A percentile compares a stretch with the other conserved stretches of the same genome.
These are phyloP conservation scores for Lichtheimia ornata DNA, from an alignment of 371 early-diverging fungal genomes.

Conservation along the genomic window DNA sequence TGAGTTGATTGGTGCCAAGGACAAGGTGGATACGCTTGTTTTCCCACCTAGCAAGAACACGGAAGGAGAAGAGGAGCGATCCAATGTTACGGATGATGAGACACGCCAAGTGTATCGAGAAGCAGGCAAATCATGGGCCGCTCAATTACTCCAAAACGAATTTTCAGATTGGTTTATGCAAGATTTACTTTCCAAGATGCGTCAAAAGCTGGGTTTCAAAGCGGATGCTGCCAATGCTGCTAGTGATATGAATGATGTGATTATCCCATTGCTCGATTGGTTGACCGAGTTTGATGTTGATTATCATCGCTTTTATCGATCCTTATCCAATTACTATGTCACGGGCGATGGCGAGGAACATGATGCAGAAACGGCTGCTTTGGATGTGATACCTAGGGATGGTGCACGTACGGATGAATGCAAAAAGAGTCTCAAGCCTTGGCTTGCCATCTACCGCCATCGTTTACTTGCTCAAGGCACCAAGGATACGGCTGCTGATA, in stretches of 20 bases:
- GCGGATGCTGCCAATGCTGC: slow-evolving; percentile 7
- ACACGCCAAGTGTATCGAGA: slow-evolving; percentile 26
- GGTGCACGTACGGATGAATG: slow-evolving; percentile 10
- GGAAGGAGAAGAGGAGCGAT: slow-evolving; percentile 9
- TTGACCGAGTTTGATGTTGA: slow-evolving; percentile 62
- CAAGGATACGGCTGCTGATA: slow-evolving; percentile 18
- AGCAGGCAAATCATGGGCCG: slow-evolving; percentile 47
- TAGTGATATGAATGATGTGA: slow-evolving; percentile 55
- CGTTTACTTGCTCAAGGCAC: slow-evolving; percentile 44
- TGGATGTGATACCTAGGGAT: slow-evolving; percentile 39
- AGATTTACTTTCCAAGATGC: slow-evolving; percentile 56
- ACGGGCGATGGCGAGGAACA: slow-evolving; percentile 38
- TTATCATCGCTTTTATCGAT: slow-evolving; percentile 75
- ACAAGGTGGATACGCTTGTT: slow-evolving; percentile 39
- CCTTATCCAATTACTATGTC: slow-evolving; percentile 45
- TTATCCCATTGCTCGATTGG: slow-evolving; percentile 73
- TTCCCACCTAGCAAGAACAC: slow-evolving; percentile 20
- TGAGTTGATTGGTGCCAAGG: slow-evolving; percentile 66
- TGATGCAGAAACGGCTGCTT: slow-evolving; percentile 36
- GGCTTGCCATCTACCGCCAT: slow-evolving; percentile 53
- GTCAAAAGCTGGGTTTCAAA: slow-evolving; percentile 54
- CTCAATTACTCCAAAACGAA: slow-evolving; percentile 47
- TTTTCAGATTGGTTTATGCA: slow-evolving; percentile 57
- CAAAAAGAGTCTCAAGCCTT: slow-evolving; percentile 33
- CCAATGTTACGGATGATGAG: slow-evolving; percentile 22